Base-by-base conservation (phyloP, 2,329 filamentous ascomycete genomes). In the Pseudopyrenochaeta lycopersici region DNA sequence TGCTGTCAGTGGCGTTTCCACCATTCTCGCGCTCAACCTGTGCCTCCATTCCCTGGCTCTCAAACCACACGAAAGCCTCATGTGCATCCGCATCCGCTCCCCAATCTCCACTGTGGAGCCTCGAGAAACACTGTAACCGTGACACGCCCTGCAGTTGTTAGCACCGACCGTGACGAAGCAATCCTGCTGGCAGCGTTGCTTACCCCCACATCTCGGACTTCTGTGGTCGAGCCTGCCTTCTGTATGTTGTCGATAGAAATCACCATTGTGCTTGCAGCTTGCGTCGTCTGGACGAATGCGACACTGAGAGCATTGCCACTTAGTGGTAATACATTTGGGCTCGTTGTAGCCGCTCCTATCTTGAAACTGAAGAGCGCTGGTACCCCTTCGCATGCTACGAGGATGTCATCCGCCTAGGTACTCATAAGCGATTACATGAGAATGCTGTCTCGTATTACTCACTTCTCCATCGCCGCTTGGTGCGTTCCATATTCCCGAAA, bases 281-380 rank as follows among this genome's bases (percentile, higher is more conserved):
- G 40, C 20, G 57, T 47, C 14, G 44, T 38, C 1, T 51, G 50
- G 10, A 75, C 32, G 38, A 75, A 67, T 10, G 76, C 65, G n/a
- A 85, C 64, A 66, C 87, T 84, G 4, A 94, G 82, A 1, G 87
- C 84, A 64, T 90, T 92, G 7, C 89, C 89, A 2, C 81, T 78
- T 4, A 91, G 73, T 33, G 79, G 73, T 47, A 91, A 67, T 14
- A 58, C 58, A 6, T 56, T 47, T 38, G 49, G 54, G 17, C 40
- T 20, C 45, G 81, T 82, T 40, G 81, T 76, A 7, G 74, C 72
- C 12, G 70, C 74, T 55, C 82, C 82, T 43, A 83, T 72, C 1
- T 71, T 56, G 77, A 89, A 90, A 49, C 84, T 77, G 73, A 94
- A 87, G 7, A 96, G 76, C 35, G 83, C 90, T 52, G 86, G 84